Percentiles rank a stretch among this genome's conserved stretches.
Evolutionary conservation across 2,329 filamentous ascomycete genomes (phyloP).

Genomic region (Aspergillus sp.): DNA sequence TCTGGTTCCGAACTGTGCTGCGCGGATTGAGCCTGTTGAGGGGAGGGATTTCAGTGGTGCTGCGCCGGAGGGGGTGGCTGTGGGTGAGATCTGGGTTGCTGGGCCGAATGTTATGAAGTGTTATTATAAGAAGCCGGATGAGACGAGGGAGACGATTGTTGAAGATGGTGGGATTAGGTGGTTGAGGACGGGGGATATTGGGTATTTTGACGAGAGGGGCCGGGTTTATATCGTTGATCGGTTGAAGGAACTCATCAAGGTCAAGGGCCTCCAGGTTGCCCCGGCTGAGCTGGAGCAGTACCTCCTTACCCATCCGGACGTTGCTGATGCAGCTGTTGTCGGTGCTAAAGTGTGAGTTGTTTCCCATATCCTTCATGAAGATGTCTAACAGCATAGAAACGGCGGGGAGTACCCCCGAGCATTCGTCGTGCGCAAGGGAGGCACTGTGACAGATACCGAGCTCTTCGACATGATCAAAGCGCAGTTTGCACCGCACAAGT

Average conservation of each 20-base stretch:
- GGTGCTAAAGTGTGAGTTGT: background rate
- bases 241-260: conserved; percentile 13
- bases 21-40: background rate
- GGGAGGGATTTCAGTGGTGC: conserved; percentile 2
- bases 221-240: conserved; percentile 10
- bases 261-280: conserved; percentile 11
- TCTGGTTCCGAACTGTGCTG: conserved; percentile 7
- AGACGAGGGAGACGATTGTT: conserved; percentile 7
- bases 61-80: background rate
- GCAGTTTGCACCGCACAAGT: conserved; percentile 9
- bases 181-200: conserved; percentile 11
- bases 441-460: background rate
- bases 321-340: conserved; percentile 8
- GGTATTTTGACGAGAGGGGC: conserved; percentile 7
- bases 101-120: conserved; percentile 13
- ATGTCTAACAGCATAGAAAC: background rate
- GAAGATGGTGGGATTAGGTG: background rate
- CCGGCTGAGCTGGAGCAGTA: conserved; percentile 8
- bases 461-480: conserved; percentile 5
- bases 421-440: conserved; percentile 8
- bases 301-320: conserved; percentile 6
- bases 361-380: background rate
- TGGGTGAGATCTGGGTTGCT: conserved; percentile 9
- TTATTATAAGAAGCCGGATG: background rate
- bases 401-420: conserved; percentile 10